phyloP scores from a whole-genome alignment of 2,329 filamentous ascomycete species.

The Zopfia rhizophila region DNA sequence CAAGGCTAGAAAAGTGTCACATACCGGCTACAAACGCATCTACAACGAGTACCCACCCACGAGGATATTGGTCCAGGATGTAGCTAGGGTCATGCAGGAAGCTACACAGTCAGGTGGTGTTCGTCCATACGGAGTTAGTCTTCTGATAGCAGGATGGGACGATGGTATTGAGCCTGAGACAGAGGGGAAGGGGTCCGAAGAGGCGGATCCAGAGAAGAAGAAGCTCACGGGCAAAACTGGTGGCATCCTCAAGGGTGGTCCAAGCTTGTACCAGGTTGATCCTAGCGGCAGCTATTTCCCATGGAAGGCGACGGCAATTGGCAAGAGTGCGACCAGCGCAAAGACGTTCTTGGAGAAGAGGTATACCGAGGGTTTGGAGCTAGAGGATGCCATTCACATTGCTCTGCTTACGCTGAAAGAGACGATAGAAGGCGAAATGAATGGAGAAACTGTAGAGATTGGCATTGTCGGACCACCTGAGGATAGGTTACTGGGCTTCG shows the following conservation, averaged over 20 bases:
- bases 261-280: slow-evolving; percentile 98
- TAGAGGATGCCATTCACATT: slow-evolving; percentile 99
- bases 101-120: slow-evolving; percentile 98
- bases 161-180: slow-evolving; percentile 92
- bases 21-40: slow-evolving; percentile 99
- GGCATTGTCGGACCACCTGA: slow-evolving; percentile 96
- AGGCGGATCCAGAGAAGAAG: slow-evolving; percentile 70
- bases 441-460: slow-evolving; percentile 97
- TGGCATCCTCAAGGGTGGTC: slow-evolving; percentile 93
- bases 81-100: slow-evolving; percentile 98
- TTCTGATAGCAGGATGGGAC: slow-evolving; percentile 97
- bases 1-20: slow-evolving; percentile 96
- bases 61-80: slow-evolving; percentile 98
- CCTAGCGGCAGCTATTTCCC: slow-evolving; percentile 99
- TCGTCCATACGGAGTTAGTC: slow-evolving; percentile 92
- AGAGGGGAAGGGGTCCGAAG: slow-evolving; percentile 67
- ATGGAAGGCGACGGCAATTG: slow-evolving; percentile 99
- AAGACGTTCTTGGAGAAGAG: slow-evolving; percentile 99
- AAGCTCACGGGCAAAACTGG: slow-evolving; percentile 89
- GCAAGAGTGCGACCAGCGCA: slow-evolving; percentile 96
- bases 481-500: slow-evolving; percentile 89
- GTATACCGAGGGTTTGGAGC: slow-evolving; percentile 95
- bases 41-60: slow-evolving; percentile 99
- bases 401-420: slow-evolving; percentile 97
- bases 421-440: slow-evolving; percentile 99